Evolutionary conservation across 345 rosid species (phyloP).

Genomic region (Brassica nigra): DNA sequence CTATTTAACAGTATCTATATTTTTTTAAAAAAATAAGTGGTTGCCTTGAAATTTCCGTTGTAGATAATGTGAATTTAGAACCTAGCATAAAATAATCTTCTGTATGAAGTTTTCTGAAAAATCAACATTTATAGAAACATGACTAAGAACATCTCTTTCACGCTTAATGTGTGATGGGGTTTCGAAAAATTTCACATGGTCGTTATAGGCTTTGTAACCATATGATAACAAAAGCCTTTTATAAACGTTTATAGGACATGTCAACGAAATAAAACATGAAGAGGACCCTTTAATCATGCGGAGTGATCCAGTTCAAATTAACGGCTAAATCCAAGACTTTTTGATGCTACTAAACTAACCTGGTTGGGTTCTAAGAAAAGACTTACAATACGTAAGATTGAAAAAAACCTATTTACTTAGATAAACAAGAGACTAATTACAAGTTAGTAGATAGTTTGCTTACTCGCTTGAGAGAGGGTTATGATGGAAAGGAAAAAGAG

Average conservation of each 20-base stretch:
- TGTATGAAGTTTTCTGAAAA: neutral
- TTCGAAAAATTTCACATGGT: neutral
- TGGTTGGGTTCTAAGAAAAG: neutral
- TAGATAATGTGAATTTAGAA: neutral
- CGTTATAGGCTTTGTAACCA: neutral
- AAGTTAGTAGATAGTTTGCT: neutral
- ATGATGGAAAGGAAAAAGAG: constrained; percentile 5
- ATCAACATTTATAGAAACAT: neutral
- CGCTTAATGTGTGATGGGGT: neutral
- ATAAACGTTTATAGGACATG: neutral
- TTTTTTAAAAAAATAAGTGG: no score
- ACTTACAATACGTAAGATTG: neutral
- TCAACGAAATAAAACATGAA: neutral
- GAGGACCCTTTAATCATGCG: neutral
- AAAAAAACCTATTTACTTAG: neutral
- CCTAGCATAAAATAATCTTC: neutral
- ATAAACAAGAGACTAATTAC: neutral
- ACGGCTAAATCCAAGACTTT: neutral
- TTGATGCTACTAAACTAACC: neutral
- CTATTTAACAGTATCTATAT: no score
- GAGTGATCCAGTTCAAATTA: neutral
- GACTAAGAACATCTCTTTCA: neutral
- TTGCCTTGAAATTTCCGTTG: neutral
- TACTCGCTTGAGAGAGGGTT: constrained; percentile 27
- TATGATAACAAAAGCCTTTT: neutral